Conservation (phyloP, 2,329 filamentous ascomycete genomes). For the Fusarium liriodendri region DNA sequence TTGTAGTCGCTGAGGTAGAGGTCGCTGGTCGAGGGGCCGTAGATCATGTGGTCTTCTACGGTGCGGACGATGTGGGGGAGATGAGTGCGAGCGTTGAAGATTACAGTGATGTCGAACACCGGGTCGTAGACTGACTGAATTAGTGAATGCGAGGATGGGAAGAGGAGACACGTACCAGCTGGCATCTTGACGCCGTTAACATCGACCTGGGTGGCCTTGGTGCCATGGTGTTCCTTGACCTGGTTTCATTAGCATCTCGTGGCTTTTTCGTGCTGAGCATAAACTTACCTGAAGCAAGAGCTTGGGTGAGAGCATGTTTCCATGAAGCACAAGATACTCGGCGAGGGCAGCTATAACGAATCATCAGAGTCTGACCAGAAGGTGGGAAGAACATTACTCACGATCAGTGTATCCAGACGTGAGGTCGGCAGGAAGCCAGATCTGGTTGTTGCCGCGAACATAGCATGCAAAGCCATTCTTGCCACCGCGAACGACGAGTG, state of each 20-base stretch:
- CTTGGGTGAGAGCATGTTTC: constrained; percentile 13
- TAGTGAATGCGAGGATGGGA: not conserved
- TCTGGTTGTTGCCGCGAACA: constrained; percentile 21
- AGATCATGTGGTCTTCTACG: constrained; percentile 14
- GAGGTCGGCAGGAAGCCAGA: not conserved
- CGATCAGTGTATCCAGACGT: constrained; percentile 23
- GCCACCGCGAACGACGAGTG: constrained; percentile 12
- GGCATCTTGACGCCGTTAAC: constrained; percentile 13
- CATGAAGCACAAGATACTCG: not conserved
- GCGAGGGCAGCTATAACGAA: not conserved
- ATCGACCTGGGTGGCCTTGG: not conserved
- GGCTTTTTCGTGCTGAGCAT: too few relatives aligned
- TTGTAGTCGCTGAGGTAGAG: constrained; percentile 25
- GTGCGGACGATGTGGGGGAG: constrained; percentile 20
- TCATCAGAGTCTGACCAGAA: fast-evolving
- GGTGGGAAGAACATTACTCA: fast-evolving
- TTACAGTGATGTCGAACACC: not conserved
- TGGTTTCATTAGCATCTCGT: not conserved
- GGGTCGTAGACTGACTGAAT: constrained; percentile 9
- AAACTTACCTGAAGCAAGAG: constrained; percentile 8
- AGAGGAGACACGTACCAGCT: not conserved
- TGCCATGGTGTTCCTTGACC: not conserved
- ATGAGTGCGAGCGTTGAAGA: constrained; percentile 5
- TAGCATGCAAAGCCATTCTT: constrained; percentile 21
- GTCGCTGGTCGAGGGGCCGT: constrained; percentile 1